phyloP scores from a whole-genome alignment of 139 green algal genomes.

The Coelastrella sp. region DNA sequence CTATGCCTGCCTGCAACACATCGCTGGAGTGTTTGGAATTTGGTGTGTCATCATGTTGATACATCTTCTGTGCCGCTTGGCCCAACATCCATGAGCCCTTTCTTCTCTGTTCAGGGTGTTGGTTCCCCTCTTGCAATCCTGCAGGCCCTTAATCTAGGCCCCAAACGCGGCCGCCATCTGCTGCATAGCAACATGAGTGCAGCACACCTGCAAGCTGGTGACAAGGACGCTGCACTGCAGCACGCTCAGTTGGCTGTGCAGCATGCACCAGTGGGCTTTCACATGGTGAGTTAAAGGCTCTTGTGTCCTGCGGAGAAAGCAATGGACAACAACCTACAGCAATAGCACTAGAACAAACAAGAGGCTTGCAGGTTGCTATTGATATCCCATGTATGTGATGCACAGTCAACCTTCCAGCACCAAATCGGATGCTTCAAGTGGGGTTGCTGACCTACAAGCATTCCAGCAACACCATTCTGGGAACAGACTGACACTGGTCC shows the following conservation, averaged over 20 bases:
- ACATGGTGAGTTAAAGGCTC: constrained; percentile 47
- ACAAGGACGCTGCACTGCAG: constrained; percentile 57
- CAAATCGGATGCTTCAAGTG: no score
- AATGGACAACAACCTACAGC: no score
- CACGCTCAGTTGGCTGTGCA: constrained; percentile 63
- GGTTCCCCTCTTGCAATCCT: neutral
- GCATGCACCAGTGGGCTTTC: constrained; percentile 58
- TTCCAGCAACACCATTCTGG: no score
- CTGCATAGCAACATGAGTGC: constrained; percentile 70
- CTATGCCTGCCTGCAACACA: no score
- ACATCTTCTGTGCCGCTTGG: neutral
- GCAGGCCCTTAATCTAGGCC: constrained; percentile 45
- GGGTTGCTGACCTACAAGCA: no score
- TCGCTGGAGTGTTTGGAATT: no score
- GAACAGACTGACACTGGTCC: no score
- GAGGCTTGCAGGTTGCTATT: no score
- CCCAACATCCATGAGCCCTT: neutral
- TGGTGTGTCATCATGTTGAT: neutral
- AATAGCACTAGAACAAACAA: no score
- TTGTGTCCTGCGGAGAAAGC: no score
- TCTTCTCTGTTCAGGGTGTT: neutral
- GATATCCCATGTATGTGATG: no score
- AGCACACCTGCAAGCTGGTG: constrained; percentile 56
- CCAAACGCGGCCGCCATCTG: constrained; percentile 55
- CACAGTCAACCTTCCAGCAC: no score